Percentiles rank a stretch among this genome's conserved stretches.
phyloP scores from a whole-genome alignment of 345 rosid species.

The Corchorus capsularis region DNA sequence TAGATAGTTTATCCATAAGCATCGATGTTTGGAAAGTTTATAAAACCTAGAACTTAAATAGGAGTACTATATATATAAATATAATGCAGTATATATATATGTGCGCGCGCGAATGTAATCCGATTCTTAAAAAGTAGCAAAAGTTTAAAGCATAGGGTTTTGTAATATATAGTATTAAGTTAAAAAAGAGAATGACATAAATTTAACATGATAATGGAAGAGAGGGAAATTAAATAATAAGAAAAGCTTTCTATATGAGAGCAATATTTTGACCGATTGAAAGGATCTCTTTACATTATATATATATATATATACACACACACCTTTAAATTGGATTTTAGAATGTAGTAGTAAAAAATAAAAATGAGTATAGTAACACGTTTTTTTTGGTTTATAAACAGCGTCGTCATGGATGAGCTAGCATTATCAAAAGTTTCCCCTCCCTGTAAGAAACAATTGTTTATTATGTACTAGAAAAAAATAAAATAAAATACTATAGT shows the following conservation, averaged over 20 bases:
- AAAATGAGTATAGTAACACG: not conserved
- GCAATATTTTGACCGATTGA: too few species aligned
- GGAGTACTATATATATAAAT: not conserved
- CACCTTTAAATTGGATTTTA: too few species aligned
- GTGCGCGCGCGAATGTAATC: not conserved
- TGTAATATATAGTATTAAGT: not conserved
- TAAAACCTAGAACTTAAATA: too few species aligned
- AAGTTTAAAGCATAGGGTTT: not conserved
- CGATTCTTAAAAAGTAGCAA: not conserved
- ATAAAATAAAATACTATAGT: not conserved
- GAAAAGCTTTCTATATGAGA: too few species aligned
- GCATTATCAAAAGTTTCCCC: constrained; percentile 2
- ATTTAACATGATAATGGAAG: too few species aligned
- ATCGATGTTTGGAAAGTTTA: not conserved
- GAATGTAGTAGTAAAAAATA: too few species aligned
- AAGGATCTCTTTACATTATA: too few species aligned
- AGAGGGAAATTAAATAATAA: too few species aligned
- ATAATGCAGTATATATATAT: too few species aligned
- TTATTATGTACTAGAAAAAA: not conserved
- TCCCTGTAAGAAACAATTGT: not conserved
- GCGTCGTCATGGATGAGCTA: constrained; percentile 28
- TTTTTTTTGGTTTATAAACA: not conserved
- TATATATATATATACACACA: too few species aligned
- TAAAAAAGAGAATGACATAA: not conserved
- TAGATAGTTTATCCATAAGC: not conserved